Base-by-base conservation (phyloP, 352 stramenopile genomes). In the Phytophthora ramorum region DNA sequence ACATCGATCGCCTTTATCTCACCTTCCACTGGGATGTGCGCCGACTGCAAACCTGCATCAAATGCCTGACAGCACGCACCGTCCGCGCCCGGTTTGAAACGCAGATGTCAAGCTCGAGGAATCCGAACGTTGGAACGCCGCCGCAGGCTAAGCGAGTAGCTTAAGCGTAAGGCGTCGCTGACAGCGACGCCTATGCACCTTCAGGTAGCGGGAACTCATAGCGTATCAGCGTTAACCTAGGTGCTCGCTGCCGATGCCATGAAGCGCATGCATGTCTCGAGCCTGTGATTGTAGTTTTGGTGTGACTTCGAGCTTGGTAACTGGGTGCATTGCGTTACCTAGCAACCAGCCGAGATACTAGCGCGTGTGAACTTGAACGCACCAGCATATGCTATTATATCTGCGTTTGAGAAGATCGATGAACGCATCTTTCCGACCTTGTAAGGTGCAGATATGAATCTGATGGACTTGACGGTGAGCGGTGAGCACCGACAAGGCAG, bases 1-100 rank as follows among this genome's bases (percentile, higher is more conserved):
- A 65, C 59, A 69, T 73, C 65, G 19, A 58, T 67, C 63, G 63
- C 32, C 50, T 61, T 38, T 71, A 71, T 71, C 63, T 61, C 55
- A 43, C 20, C 35, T 66, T 32, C 43, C 17, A n/a, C 34, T 24
- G 32, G 9, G 50, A 67, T 63, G 38, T 66, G 63, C 49, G n/a
- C 22, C 8, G 14, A 46, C 40, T 55, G 47, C 45, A 32, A 38
- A 56, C 44, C 45, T 26, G 45, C 54, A 49, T 53, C 54, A 51
- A 38, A 30, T 56, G 34, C 56, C 10, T 50, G 50, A 45, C 52
- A 56, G 37, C 28, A 38, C 40, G 8, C n/a, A n/a, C n/a, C n/a
- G n/a, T n/a, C 22, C 22, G 22, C 22, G 22, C 22, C 22, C 22
- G 22, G 22, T 24, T 24, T 24, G 3, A 24, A 24, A 24, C 22